Base-by-base conservation (phyloP, 257 asterid species). In the Forsythia suspensa region DNA sequence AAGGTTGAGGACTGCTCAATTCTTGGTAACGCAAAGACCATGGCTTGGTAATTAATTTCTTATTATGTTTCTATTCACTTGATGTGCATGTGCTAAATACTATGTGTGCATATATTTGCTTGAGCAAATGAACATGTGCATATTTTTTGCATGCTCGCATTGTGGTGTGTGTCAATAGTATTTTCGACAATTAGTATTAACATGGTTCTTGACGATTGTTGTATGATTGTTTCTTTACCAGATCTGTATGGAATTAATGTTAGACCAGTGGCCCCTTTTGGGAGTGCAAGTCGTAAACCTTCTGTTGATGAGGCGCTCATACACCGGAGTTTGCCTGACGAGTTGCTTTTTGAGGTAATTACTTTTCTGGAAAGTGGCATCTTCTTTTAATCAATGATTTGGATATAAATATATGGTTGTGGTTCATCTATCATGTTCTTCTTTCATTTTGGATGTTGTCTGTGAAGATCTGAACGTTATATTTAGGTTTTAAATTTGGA, bases 201-300 rank as follows among this genome's bases (percentile, higher is more conserved):
- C 55, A 11, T 36, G 77, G 15, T 15, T 61, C 51, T 70, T 57
- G 7, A 67, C 41, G 36, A 16, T 15, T 66, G 29, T 79, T 77
- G 46, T 57, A n/a, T 73, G 9, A 68, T 44, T 52, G 72, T 18
- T 61, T 75, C 41, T 80, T 12, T 71, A 51, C 44, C 87, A 95
- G 99, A 93, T 87, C 96, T 95, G 73, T 95, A 93, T 80, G 99
- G 99, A 77, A 84, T 95, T 67, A 88, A 95, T 84, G 91, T 95
- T 41, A 91, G 97, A 81, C 98, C 98, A 0, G 95, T 93, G 74
- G 82, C 97, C 65, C 97, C 98, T 70, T 93, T 87, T 72, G 86
- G 90, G 80, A 92, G 96, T 74, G 82, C 87, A 87, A 88, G 93
- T 79, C 85, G 91, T 78, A 92, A 83, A 68, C 85, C 85, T 5